Base-by-base conservation (phyloP, 1,284 basidiomycete genomes). In the Ustilago trichophora region DNA sequence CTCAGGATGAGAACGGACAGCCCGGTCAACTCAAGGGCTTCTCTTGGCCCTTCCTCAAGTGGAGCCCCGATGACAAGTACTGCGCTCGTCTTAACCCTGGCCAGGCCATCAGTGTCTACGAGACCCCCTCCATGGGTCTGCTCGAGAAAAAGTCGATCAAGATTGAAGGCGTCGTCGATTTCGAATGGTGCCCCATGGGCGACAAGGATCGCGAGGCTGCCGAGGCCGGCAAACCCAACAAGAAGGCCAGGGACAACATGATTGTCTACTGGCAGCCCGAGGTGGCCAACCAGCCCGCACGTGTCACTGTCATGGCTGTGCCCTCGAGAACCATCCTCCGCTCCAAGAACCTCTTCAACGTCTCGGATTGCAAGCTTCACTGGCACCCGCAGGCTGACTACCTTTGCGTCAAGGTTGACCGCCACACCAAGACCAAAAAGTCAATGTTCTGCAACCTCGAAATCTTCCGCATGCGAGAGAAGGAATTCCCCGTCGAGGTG, bases 301-400 rank as follows among this genome's bases (percentile, higher is more conserved):
- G 96, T 72, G 96, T 98, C 64, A 92, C 93, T 24, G 85, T 99
- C 53, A 87, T 98, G 83, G 87, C 87, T 72, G 90, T 98, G 83
- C 96, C 96, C 3, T 89, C 87, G 78, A 89, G 96, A 48, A 86
- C 86, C 46, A 87, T 92, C 63, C 83, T 98, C 37, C 89, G 96
- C 35, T 91, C 94, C 75, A 98, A 98, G 86, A 98, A 99, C 83
- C 83, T 99, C 64, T 98, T 98, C 87, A 95, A 95, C 81, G 96
- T 99, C 48, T 90, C 93, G 4, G 95, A 98, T 86, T 98, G 94
- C 84, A 98, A 98, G 85, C 87, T 99, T 41, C 91, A 91, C 84
- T 99, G 93, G 94, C 96, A 99, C 85, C 96, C 95, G 79, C 92
- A 96, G 82, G 96, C 96, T 45, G 94, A 98, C 83, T 98, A 93